phyloP scores from a whole-genome alignment of 2,329 filamentous ascomycete species.

The Colletotrichum sansevieriae region DNA sequence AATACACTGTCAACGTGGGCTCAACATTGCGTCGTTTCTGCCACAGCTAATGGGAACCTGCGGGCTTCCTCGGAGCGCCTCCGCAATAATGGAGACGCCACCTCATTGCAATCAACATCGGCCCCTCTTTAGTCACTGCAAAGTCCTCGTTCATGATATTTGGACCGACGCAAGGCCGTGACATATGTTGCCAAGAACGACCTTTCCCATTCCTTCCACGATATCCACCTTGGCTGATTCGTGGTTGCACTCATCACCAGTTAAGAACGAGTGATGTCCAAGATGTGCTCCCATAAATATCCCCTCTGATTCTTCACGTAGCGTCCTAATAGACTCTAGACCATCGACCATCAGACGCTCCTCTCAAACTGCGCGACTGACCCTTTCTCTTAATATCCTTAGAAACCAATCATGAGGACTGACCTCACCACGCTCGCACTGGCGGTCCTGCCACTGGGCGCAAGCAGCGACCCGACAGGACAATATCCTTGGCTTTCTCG shows the following conservation, averaged over 20 bases:
- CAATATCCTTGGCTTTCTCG: background rate
- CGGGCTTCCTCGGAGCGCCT: background rate
- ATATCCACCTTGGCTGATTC: background rate
- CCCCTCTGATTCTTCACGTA: background rate
- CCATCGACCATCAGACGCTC: no score
- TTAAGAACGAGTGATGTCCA: background rate
- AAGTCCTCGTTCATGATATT: background rate
- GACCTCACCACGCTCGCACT: constrained; percentile 14
- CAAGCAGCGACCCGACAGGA: background rate
- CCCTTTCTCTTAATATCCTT: background rate
- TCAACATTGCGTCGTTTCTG: background rate
- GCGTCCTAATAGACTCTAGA: no score
- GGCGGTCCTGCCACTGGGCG: constrained; percentile 10
- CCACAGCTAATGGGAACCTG: no score
- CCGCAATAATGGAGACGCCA: background rate
- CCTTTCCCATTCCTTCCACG: background rate
- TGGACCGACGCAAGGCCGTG: constrained; percentile 37
- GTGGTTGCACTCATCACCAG: background rate
- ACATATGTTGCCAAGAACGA: constrained; percentile 21
- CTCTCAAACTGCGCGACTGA: background rate
- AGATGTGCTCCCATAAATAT: constrained; percentile 28
- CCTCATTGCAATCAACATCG: background rate
- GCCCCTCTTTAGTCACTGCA: background rate
- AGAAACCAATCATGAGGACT: background rate
- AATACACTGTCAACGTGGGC: no score